Evolutionary conservation across 2,329 filamentous ascomycete genomes (phyloP).

Genomic region (Stemphylium beticola): DNA sequence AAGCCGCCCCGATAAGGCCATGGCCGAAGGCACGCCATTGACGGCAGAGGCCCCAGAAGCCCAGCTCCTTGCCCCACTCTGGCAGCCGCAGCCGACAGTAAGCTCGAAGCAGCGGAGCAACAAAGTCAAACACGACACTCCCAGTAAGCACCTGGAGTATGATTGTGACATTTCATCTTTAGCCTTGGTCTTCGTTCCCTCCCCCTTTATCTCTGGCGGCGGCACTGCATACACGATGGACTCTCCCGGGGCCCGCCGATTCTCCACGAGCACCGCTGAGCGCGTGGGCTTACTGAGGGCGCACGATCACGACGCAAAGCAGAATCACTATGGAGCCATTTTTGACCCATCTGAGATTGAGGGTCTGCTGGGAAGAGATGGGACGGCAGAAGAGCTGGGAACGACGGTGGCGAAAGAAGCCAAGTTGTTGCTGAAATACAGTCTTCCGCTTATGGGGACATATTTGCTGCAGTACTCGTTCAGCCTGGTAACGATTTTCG

Average conservation of each 20-base stretch:
- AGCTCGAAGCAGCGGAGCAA: conserved; percentile 5
- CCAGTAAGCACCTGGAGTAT: conserved; percentile 6
- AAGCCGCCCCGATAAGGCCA: conserved; percentile 23
- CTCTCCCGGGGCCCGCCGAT: conserved; percentile 38
- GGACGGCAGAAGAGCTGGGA: conserved; percentile 25
- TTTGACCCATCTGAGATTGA: conserved; percentile 37
- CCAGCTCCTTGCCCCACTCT: conserved; percentile 20
- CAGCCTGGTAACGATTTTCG: conserved; percentile 58
- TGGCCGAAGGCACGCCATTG: conserved; percentile 14
- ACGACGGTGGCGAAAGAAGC: conserved; percentile 39
- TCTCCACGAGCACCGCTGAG: conserved; percentile 38
- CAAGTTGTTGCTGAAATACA: conserved; percentile 51
- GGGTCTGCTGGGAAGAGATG: conserved; percentile 30
- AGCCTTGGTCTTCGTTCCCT: conserved; percentile 30
- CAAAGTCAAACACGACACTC: neutral
- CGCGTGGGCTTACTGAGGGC: conserved; percentile 33
- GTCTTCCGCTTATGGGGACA: conserved; percentile 59
- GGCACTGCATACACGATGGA: conserved; percentile 37
- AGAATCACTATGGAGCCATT: conserved; percentile 36
- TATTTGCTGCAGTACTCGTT: conserved; percentile 63
- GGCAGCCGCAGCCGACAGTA: conserved; percentile 9
- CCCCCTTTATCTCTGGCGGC: conserved; percentile 30
- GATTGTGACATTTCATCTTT: conserved; percentile 32
- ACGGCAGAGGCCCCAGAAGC: conserved; percentile 12
- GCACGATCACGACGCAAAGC: conserved; percentile 26